These are phyloP conservation scores for Mycena rosella DNA, from an alignment of 768 basidiomycete genomes.

Conservation along the genomic window DNA sequence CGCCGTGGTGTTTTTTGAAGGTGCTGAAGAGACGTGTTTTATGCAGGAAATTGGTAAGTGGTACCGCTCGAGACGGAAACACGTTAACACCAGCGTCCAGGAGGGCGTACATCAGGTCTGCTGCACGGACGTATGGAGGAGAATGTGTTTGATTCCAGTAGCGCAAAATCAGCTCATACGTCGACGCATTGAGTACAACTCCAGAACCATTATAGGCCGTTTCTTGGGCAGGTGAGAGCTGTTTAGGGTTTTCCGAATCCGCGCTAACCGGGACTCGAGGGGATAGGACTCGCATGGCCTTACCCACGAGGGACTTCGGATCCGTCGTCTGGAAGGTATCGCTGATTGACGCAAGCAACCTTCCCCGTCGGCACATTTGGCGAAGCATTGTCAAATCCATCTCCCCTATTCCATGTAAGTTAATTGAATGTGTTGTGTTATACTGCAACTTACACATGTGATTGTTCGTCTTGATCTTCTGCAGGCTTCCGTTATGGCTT, in stretches of 20 bases:
- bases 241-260: not conserved
- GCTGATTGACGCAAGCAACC: not conserved
- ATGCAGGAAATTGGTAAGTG: conserved; percentile 13
- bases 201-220: conserved; percentile 9
- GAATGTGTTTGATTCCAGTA: conserved; percentile 16
- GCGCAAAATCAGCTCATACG: not conserved
- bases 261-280: not conserved
- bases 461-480: conserved; percentile 18
- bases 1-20: conserved; percentile 5
- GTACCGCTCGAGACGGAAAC: conserved; percentile 8
- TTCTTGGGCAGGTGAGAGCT: not conserved
- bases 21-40: conserved; percentile 6
- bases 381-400: conserved; percentile 11
- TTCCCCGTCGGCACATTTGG: no score
- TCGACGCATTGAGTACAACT: not conserved
- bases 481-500: conserved; percentile 29
- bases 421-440: not conserved
- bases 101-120: conserved; percentile 1
- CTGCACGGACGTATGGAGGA: conserved; percentile 4
- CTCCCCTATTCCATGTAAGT: conserved; percentile 8
- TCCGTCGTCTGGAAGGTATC: not conserved
- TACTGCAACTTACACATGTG: no score
- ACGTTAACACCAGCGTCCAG: conserved; percentile 3
- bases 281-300: conserved; percentile 1
- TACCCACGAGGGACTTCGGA: conserved; percentile 1